Conservation (phyloP, 2,329 filamentous ascomycete species). For the Fusarium sacchari region DNA sequence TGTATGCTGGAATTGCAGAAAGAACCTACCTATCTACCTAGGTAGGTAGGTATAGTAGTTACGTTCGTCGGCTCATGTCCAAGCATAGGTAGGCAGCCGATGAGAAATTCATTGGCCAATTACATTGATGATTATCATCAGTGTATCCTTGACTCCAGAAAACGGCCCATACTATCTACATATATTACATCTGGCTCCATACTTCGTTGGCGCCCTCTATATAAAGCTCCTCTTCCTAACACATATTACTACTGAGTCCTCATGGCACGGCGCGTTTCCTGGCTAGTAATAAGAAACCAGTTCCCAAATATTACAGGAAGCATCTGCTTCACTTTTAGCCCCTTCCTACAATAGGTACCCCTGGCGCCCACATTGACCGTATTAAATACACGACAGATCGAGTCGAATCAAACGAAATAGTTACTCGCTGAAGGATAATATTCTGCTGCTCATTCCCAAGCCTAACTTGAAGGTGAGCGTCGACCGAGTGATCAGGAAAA, state of each 20-base stretch:
- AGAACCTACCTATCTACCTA: no score
- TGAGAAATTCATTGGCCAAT: not conserved
- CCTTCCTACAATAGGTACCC: constrained; percentile 26
- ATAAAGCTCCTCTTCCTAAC: constrained; percentile 25
- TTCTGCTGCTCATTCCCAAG: constrained; percentile 6
- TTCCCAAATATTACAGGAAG: constrained; percentile 46
- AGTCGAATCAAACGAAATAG: constrained; percentile 8
- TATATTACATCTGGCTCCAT: constrained; percentile 26
- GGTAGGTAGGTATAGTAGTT: no score
- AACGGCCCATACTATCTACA: constrained; percentile 6
- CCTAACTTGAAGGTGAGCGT: not conserved
- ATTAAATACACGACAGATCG: constrained; percentile 21
- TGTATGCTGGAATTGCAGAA: not conserved
- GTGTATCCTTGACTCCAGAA: not conserved
- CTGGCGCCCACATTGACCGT: constrained; percentile 34
- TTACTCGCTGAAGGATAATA: not conserved
- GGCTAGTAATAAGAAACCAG: constrained; percentile 42
- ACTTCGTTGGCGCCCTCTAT: constrained; percentile 24
- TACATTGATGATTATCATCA: not conserved
- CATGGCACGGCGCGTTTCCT: not conserved
- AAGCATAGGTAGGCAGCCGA: not conserved
- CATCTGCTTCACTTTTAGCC: constrained; percentile 34
- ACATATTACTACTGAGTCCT: not conserved
- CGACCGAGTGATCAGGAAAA: not conserved
- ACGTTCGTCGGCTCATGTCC: not conserved